Conservation (phyloP, 345 rosid genomes). For the Corymbia maculata region DNA sequence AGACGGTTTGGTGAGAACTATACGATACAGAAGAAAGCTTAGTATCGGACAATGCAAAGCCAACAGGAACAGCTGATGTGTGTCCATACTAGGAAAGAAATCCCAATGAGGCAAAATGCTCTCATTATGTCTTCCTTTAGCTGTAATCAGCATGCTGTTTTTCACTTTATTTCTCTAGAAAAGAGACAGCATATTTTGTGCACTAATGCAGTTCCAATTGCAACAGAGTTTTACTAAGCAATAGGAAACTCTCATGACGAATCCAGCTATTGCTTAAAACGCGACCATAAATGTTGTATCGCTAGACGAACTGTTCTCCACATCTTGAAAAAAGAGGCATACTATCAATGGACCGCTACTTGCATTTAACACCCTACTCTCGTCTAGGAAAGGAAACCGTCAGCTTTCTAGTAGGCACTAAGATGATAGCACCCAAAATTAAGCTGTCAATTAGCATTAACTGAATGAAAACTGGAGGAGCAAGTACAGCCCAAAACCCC, state of each 20-base stretch:
- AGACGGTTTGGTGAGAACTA: background rate
- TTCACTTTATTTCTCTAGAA: background rate
- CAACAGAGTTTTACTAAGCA: background rate
- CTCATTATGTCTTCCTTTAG: background rate
- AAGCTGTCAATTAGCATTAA: background rate
- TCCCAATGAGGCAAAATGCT: background rate
- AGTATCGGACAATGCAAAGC: background rate
- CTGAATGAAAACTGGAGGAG: background rate
- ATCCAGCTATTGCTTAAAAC: background rate
- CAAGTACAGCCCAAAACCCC: background rate
- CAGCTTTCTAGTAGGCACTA: background rate
- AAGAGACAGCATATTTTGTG: background rate
- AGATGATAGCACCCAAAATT: background rate
- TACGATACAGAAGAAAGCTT: background rate
- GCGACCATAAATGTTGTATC: background rate
- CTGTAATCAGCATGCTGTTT: background rate
- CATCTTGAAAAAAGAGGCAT: background rate
- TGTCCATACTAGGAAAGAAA: background rate
- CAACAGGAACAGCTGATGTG: background rate
- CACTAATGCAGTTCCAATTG: background rate
- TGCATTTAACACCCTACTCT: background rate
- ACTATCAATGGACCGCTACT: background rate
- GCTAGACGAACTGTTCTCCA: background rate
- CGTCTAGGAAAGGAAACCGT: background rate
- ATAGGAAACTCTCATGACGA: background rate